Base-by-base conservation (phyloP, 495 filamentous ascomycete species). In the Tuber aestivum region DNA sequence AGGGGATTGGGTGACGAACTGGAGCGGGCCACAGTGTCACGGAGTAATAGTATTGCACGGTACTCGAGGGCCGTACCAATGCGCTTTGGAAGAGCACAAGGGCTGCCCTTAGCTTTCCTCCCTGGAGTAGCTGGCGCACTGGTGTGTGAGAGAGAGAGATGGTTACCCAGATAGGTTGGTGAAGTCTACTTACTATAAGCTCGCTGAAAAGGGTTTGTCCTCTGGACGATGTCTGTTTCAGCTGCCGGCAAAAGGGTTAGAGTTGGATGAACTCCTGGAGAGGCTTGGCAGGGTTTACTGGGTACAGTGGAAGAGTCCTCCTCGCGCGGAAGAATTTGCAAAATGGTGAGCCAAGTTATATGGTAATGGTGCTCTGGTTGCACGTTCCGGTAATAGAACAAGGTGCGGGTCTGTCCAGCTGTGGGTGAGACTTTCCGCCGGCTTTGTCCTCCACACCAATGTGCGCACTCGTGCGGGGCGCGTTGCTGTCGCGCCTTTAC, bases 391-490 rank as follows among this genome's bases (percentile, higher is more conserved):
- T 32, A 41, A 75, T 35, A 45, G 40, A 14, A 71, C 69, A 21
- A 38, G 74, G 70, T 72, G 75, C 68, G 48, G 69, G 70, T 69
- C 44, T 21, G 40, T 69, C 50, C 75, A 41, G 73, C 71, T 41
- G 21, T 40, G 45, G 71, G 48, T 72, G 42, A 77, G 70, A 32
- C 77, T 70, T 38, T 79, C 72, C 48, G 70, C 78, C 79, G 78
- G 73, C 72, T 61, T 61, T 70, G 77, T 73, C 75, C 56, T 70
- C 72, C 44, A 35, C 70, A 79, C 78, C 76, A 35, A 18, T 18
- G 56, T 65, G 56, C 14, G 56, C 56, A 65, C 27, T 65, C 5
- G 12, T 79, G 78, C 78, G 78, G 78, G 78, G 78, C 70, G 76
- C 70, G 72, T 79, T 44, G 56, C 32, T 65, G 56, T 65, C 56